Conservation (phyloP, 2,329 filamentous ascomycete genomes). For the Phyllosticta citrichinensis region DNA sequence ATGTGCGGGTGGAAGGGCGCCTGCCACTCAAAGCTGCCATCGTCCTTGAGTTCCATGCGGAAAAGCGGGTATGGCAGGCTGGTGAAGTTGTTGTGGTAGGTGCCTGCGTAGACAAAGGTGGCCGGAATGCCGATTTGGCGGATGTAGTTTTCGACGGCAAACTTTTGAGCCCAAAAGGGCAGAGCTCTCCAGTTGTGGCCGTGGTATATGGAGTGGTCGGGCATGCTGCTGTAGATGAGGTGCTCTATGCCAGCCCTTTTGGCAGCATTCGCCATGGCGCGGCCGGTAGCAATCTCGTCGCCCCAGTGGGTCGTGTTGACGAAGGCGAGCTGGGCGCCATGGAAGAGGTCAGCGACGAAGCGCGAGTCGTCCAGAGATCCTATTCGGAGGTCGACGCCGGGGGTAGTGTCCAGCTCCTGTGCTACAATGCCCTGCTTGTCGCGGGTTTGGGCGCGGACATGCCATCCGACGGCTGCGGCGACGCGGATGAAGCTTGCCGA, state of each 20-base stretch:
- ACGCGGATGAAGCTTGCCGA: constrained; percentile 91
- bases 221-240: constrained; percentile 96
- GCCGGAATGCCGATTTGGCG: constrained; percentile 71
- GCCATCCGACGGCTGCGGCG: constrained; percentile 85
- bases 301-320: constrained; percentile 98
- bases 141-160: constrained; percentile 85
- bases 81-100: constrained; percentile 99
- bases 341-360: constrained; percentile 70
- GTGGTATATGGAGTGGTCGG: constrained; percentile 70
- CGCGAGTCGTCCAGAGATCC: constrained; percentile 60
- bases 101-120: constrained; percentile 92
- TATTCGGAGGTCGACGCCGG: constrained; percentile 67
- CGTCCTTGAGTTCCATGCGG: constrained; percentile 78
- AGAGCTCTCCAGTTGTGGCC: constrained; percentile 68
- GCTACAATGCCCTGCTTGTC: constrained; percentile 81
- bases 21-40: constrained; percentile 85
- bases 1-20: constrained; percentile 87
- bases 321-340: constrained; percentile 78
- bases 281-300: constrained; percentile 83
- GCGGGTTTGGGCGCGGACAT: constrained; percentile 83
- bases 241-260: constrained; percentile 77
- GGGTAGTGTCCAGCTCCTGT: constrained; percentile 69
- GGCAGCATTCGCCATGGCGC: constrained; percentile 78
- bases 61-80: constrained; percentile 86
- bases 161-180: constrained; percentile 87